Base-by-base conservation (phyloP, 805 yeast species). In the Sugiyamaella americana region DNA sequence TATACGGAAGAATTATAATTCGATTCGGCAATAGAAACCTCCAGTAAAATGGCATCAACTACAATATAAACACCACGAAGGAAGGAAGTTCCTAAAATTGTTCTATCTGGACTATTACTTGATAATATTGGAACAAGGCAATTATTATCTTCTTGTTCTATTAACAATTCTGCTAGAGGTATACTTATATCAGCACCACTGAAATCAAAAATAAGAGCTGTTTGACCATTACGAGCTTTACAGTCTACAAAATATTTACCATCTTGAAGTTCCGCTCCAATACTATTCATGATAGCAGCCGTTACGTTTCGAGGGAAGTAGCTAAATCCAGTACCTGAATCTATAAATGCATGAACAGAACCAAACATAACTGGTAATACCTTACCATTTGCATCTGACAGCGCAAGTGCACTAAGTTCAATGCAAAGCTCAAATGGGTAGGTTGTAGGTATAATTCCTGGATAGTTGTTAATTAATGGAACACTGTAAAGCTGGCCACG, bases 311-410 rank as follows among this genome's bases (percentile, higher is more conserved):
- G 30, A 3, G 83, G 82, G 36, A 79, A 61, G 54, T 73, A 74
- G 6, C 75, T 60, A 23, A 73, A 60, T 3, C 80, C 67, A 5
- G 83, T 70, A 18, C 84, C 82, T 1, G 82, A 72, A 59, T 80
- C 86, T 34, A 80, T 61, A 23, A 75, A 61, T 2, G 76, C 82
- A 10, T 69, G 59, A 4, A 41, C 41, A 24, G 48, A 36, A 11
- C 43, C 44, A 16, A 24, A 16, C 38, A 40, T 23, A 20, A 51
- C 23, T 20, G 23, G 34, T 40, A 35, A 22, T 32, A 19, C 26
- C 16, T 38, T 38, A n/a, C 41, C 40, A 2, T 46, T 37, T 42
- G 29, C 22, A 8, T 40, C 44, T 41, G 29, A 38, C 18, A 46
- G 40, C 11, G 46, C 46, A 10, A 55, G 47, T 37, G 26, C 23